Evolutionary conservation across 768 basidiomycete genomes (phyloP), one percentile per base, ranked within the genome.

Genomic region (Boletus barrowsii): DNA sequence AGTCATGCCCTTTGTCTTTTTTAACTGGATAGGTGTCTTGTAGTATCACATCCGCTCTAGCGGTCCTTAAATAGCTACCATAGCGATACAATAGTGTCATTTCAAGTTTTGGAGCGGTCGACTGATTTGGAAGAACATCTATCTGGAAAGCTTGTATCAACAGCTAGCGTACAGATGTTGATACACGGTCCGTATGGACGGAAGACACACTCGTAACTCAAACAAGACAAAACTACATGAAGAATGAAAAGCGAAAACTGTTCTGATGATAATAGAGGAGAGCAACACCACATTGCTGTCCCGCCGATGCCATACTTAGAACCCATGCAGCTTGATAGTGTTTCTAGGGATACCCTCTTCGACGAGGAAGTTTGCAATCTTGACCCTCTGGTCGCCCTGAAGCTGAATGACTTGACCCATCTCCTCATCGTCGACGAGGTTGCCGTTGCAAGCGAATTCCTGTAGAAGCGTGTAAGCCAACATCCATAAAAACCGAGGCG

Each of bases 381-480:
- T 94, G 69, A 80, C 73, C 48, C 97, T 84, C 74, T 99, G 97
- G 75, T 99, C 97, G 57, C 97, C 97, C 72, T 98, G 97, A 60
- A 99, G 86, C 76, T 99, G 97, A 67, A 99, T 92, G 70, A 99
- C 92, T 76, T 94, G 83, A 53, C 97, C 97, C 77, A 93, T 84
- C 76, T 94, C 92, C 72, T 90, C 90, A 75, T 97, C 92, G 49
- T 94, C 90, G 61, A 97, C 90, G 63, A 99, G 83, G 47, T 89
- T 95, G 62, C 97, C 97, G 75, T 99, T 99, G 79, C 95, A 98
- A 61, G 95, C 95, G 63, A 98, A 97, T 79, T 97, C 93, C 93
- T 95, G 62, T 11, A 47, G 40, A 8, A 15, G 15, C 20, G 30
- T 9, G 33, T 65, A 13, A 55, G 56, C 64, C 43, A 58, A 44